Evolutionary conservation across 2,329 filamentous ascomycete species (phyloP).

Genomic region (Chaetomium sp.): DNA sequence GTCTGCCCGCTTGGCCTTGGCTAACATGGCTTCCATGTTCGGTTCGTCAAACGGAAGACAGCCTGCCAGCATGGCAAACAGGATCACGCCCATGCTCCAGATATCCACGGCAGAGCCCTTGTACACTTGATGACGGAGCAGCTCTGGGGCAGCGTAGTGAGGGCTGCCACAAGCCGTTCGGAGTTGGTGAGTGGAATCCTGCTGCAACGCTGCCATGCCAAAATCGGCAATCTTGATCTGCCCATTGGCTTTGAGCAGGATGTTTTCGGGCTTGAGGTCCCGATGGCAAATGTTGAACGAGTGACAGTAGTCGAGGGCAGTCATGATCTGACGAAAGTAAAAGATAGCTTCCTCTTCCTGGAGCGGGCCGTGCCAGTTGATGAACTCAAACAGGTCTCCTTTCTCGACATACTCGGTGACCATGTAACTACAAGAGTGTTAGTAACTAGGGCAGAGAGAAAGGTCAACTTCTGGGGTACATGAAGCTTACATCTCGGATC

Average conservation of each 20-base stretch:
- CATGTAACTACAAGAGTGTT: constrained; percentile 59
- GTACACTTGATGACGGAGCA: constrained; percentile 72
- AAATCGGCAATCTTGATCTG: constrained; percentile 95
- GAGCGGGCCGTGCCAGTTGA: constrained; percentile 66
- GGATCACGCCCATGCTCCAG: constrained; percentile 87
- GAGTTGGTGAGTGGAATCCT: constrained; percentile 70
- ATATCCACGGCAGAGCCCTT: constrained; percentile 82
- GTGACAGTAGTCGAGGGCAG: constrained; percentile 87
- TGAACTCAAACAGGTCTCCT: constrained; percentile 78
- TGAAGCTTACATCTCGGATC: constrained; percentile 73
- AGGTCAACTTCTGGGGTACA: too few relatives aligned
- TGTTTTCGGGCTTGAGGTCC: constrained; percentile 95
- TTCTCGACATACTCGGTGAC: constrained; percentile 85
- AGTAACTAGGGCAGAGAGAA: not conserved
- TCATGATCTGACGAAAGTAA: constrained; percentile 90
- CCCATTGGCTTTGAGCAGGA: constrained; percentile 68
- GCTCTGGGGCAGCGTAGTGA: constrained; percentile 91
- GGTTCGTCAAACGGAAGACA: constrained; percentile 74
- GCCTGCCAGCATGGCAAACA: constrained; percentile 82
- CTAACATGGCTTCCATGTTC: constrained; percentile 56
- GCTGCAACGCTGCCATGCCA: constrained; percentile 88
- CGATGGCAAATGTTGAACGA: constrained; percentile 92
- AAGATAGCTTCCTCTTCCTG: constrained; percentile 73
- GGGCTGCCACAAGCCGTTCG: constrained; percentile 92
- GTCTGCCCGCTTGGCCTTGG: constrained; percentile 51